Base-by-base conservation (phyloP, 805 yeast genomes). In the Lipomyces chichibuensis region DNA sequence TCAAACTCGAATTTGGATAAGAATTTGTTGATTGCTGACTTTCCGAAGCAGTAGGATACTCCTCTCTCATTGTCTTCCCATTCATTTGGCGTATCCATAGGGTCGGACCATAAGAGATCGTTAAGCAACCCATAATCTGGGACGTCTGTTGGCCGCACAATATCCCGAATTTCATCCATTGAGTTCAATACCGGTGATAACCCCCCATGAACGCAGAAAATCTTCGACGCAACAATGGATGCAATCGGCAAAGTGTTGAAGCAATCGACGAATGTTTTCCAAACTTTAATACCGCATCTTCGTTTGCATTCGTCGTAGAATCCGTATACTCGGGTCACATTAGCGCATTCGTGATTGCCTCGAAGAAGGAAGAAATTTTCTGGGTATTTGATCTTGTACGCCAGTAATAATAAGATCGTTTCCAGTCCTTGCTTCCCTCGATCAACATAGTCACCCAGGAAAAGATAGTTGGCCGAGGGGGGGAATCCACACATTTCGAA, bases 221-320 rank as follows among this genome's bases (percentile, higher is more conserved):
- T 95, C 80, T 92, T 95, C 58, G 94, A 93, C 0, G 97, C 97
- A 46, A 95, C 97, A 43, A 92, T 88, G 2, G 98, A 98, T 1
- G 98, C 97, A 64, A 95, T 88, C 9, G 99, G 99, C 70, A 95
- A 82, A 0, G 97, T 90, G 77, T 95, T 95, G 82, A 95, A 95
- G 0, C 97, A 92, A 80, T 95, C 99, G 72, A 95, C 87, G 75
- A 95, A 95, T 35, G 86, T 80, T 77, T 93, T 92, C 99, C 99
- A 95, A 0, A 93, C 90, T 77, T 94, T 95, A 74, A 93, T 86
- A 75, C 89, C 91, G 74, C 97, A 87, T 69, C 99, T 84, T 74
- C 99, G 86, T 77, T 95, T 95, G 82, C 99, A 95, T 80, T 95
- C 99, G 79, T 95, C 99, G 77, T 92, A 95, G 76, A 95, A 95